A percentile compares a stretch with the other conserved stretches of the same genome.
These are phyloP conservation scores for Lactarius indigo DNA, from an alignment of 768 basidiomycete species.

Conservation along the genomic window DNA sequence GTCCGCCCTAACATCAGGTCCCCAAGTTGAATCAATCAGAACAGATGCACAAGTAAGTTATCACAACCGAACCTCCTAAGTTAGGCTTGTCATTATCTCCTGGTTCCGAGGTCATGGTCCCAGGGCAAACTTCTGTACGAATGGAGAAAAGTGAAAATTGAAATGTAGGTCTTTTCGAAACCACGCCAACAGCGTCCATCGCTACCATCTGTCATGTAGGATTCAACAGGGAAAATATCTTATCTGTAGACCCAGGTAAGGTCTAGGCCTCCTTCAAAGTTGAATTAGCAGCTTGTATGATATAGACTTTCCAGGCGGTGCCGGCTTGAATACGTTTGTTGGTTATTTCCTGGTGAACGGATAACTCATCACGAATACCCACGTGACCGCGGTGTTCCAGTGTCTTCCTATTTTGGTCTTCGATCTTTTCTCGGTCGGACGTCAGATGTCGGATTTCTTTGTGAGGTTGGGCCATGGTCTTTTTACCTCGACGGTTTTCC, in stretches of 20 bases:
- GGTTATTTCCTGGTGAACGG: background rate
- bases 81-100: too few relatives aligned
- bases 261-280: background rate
- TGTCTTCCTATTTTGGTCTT: background rate
- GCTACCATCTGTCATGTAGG: too few relatives aligned
- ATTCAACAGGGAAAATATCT: too few relatives aligned
- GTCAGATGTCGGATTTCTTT: background rate
- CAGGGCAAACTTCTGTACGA: background rate
- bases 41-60: background rate
- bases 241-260: too few relatives aligned
- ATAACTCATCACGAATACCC: background rate
- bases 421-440: conserved; percentile 7
- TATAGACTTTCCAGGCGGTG: background rate
- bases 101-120: too few relatives aligned
- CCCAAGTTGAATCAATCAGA: background rate
- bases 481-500: background rate
- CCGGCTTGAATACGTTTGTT: too few relatives aligned
- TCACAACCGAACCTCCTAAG: background rate
- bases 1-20: background rate
- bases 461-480: background rate
- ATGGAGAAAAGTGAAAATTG: background rate
- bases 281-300: background rate
- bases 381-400: background rate
- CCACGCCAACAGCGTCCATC: too few relatives aligned
- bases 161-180: background rate